Evolutionary conservation across 257 asterid species (phyloP).

Genomic region (Lavandula angustifolia): DNA sequence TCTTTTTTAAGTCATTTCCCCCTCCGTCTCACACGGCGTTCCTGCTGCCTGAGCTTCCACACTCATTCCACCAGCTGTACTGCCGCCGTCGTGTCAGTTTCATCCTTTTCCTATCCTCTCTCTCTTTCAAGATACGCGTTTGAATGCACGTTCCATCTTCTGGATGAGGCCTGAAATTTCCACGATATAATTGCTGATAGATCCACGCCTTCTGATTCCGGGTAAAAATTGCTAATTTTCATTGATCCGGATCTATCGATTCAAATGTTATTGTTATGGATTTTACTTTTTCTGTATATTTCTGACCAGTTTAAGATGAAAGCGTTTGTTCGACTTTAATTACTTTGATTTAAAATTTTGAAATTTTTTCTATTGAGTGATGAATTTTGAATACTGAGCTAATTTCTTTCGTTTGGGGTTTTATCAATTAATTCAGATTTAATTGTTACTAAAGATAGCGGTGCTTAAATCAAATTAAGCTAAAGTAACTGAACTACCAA

Average conservation of each 20-base stretch:
- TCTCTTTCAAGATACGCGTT: neutral
- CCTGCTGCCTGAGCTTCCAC: conserved; percentile 1
- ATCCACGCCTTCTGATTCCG: conserved; percentile 26
- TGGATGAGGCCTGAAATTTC: conserved; percentile 6
- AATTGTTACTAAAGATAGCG: neutral
- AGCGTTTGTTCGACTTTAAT: neutral
- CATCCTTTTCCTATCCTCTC: neutral
- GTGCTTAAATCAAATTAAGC: conserved; percentile 24
- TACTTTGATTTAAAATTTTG: neutral
- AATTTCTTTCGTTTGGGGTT: too few relatives aligned
- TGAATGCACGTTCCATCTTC: conserved; percentile 19
- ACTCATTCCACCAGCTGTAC: conserved; percentile 26
- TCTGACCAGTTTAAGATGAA: neutral
- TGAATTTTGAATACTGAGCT: conserved; percentile 6
- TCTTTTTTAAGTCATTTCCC: conserved; percentile 17
- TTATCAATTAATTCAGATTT: conserved; percentile 9
- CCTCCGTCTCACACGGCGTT: conserved; percentile 1
- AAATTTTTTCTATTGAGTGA: neutral
- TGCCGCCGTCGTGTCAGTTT: conserved; percentile 6
- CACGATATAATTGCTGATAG: conserved; percentile 30
- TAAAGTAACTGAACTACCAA: conserved; percentile 17
- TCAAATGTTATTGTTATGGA: neutral
- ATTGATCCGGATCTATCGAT: conserved; percentile 19
- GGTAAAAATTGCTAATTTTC: conserved; percentile 19
- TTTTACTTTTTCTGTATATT: neutral